phyloP scores from a whole-genome alignment of 345 rosid genomes.

The Boechera retrofracta region DNA sequence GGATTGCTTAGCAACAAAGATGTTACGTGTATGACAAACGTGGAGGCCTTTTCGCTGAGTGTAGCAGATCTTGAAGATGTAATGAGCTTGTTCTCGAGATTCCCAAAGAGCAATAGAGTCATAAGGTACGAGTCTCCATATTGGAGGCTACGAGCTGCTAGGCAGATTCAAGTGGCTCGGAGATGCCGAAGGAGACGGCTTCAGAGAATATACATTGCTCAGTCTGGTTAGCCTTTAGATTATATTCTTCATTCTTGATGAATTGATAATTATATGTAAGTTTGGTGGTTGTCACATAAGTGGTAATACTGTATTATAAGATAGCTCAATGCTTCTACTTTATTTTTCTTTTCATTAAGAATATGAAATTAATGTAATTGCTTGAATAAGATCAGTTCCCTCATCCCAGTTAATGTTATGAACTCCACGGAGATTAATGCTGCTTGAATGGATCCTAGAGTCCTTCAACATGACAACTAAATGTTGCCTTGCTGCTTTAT shows the following conservation, averaged over 20 bases:
- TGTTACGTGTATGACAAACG: constrained; percentile 71
- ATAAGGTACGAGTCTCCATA: constrained; percentile 88
- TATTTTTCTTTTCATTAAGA: too few species aligned
- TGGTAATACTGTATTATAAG: too few species aligned
- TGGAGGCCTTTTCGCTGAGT: constrained; percentile 83
- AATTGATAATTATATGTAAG: too few species aligned
- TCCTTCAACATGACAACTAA: too few species aligned
- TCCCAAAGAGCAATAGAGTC: constrained; percentile 72
- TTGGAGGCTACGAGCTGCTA: constrained; percentile 73
- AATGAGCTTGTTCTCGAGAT: constrained; percentile 67
- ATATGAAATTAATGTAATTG: too few species aligned
- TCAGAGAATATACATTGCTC: constrained; percentile 41
- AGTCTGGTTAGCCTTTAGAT: constrained; percentile 23
- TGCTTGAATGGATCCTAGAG: too few species aligned
- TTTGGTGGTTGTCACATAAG: background rate
- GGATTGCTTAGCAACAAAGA: constrained; percentile 59
- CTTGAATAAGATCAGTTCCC: too few species aligned
- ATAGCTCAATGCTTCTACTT: too few species aligned
- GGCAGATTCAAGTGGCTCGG: constrained; percentile 83
- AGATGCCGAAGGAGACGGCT: constrained; percentile 71
- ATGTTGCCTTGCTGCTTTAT: too few species aligned
- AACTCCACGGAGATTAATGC: too few species aligned
- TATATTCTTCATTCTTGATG: background rate
- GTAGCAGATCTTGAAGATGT: constrained; percentile 89
- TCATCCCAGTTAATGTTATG: too few species aligned